Conservation (phyloP, 2,329 filamentous ascomycete species). For the Aspergillus proliferans region DNA sequence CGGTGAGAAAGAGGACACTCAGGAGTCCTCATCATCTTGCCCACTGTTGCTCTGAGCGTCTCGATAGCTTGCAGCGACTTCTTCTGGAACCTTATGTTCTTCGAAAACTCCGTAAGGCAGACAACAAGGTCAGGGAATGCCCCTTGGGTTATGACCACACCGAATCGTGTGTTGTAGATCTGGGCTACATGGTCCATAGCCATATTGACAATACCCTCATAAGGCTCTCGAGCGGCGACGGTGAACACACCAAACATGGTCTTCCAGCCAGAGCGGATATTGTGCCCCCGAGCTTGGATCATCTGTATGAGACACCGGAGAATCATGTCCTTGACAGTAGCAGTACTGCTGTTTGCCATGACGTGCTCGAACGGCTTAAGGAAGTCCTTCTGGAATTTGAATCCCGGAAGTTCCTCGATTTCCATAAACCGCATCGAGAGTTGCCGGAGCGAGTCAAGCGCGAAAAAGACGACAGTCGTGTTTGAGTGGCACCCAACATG, state of each 20-base stretch:
- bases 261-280: slow-evolving; percentile 95
- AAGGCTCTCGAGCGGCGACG: slow-evolving; percentile 84
- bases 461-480: slow-evolving; percentile 95
- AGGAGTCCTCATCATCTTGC: slow-evolving; percentile 89
- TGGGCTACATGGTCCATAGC: slow-evolving; percentile 95
- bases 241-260: slow-evolving; percentile 99
- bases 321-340: slow-evolving; percentile 96
- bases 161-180: slow-evolving; percentile 92
- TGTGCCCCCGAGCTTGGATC: slow-evolving; percentile 94
- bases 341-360: slow-evolving; percentile 83
- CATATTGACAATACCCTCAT: slow-evolving; percentile 89
- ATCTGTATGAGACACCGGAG: slow-evolving; percentile 95
- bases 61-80: slow-evolving; percentile 96
- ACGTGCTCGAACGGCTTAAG: slow-evolving; percentile 97
- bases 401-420: slow-evolving; percentile 92
- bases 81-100: slow-evolving; percentile 98
- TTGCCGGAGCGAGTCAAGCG: slow-evolving; percentile 88
- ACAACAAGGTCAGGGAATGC: slow-evolving; percentile 95
- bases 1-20: slow-evolving; percentile 83
- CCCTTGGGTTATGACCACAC: slow-evolving; percentile 90
- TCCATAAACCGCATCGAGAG: slow-evolving; percentile 99
- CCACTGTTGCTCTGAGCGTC: slow-evolving; percentile 84
- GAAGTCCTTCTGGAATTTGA: slow-evolving; percentile 99
- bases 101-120: slow-evolving; percentile 95
- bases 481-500: slow-evolving; percentile 95